Evolutionary conservation across 148 eudicot species (phyloP).

Genomic region (Tetragonia tetragonoides): DNA sequence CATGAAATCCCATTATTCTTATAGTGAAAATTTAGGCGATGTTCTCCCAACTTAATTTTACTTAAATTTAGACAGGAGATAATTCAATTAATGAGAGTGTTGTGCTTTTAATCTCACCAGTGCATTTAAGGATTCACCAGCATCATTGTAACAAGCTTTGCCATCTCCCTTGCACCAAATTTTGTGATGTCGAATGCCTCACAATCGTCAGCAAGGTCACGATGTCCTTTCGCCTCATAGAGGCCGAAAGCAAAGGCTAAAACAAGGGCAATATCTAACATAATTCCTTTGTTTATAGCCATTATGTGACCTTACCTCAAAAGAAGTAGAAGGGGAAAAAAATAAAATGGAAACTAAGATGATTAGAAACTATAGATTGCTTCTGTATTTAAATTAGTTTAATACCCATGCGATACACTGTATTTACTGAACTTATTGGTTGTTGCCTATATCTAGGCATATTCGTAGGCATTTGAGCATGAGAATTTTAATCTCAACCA

Average conservation of each 20-base stretch:
- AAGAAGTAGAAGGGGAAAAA: neutral
- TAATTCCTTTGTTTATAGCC: constrained; percentile 2
- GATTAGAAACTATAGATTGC: neutral
- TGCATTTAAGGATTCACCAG: constrained; percentile 28
- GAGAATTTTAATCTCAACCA: neutral
- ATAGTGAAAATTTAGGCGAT: too few species aligned
- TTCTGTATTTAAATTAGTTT: too few species aligned
- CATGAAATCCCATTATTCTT: too few species aligned
- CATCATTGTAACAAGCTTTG: constrained; percentile 12
- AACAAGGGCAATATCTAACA: neutral
- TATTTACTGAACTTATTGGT: too few species aligned
- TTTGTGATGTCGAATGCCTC: constrained; percentile 38
- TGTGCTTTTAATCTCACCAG: constrained; percentile 17
- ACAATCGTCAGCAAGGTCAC: constrained; percentile 1
- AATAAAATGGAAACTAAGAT: neutral
- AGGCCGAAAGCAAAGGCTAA: constrained; percentile 13
- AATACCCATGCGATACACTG: too few species aligned
- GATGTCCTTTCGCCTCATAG: neutral
- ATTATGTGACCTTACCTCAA: constrained; percentile 28
- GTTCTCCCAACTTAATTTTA: too few species aligned
- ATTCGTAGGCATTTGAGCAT: too few species aligned
- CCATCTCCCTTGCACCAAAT: constrained; percentile 42
- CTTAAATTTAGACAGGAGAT: too few species aligned
- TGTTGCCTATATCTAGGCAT: too few species aligned
- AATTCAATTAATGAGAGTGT: neutral